Evolutionary conservation across 2,329 filamentous ascomycete species (phyloP).

Genomic region (Drechslera avenae): DNA sequence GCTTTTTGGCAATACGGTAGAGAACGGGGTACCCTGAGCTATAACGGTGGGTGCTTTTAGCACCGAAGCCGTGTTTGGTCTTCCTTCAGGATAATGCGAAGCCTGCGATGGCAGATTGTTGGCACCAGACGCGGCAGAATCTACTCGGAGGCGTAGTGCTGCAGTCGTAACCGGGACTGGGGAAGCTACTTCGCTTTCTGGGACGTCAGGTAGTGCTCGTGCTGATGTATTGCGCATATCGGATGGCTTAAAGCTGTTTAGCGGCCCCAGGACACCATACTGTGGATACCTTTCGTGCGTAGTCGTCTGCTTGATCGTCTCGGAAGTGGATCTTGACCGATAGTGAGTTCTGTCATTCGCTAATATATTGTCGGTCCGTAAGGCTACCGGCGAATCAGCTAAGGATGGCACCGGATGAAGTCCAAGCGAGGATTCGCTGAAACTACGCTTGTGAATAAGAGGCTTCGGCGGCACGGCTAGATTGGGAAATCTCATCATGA

Average conservation of each 20-base stretch:
- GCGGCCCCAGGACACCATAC: neutral
- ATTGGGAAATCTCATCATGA: slow-evolving; percentile 29
- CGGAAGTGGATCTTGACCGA: slow-evolving; percentile 2
- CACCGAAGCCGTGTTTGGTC: slow-evolving; percentile 24
- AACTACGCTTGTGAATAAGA: slow-evolving; percentile 28
- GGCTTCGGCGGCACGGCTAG: slow-evolving; percentile 23
- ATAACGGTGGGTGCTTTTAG: slow-evolving; percentile 38
- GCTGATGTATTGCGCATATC: neutral
- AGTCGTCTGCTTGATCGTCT: neutral
- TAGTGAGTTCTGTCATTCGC: neutral
- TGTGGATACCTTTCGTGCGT: neutral
- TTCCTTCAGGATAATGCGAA: slow-evolving; percentile 18
- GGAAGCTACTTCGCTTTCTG: neutral
- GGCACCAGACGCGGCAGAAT: slow-evolving; percentile 21
- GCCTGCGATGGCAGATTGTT: slow-evolving; percentile 7
- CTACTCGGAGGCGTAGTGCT: slow-evolving; percentile 16
- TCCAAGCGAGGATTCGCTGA: slow-evolving; percentile 33
- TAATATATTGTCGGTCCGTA: neutral
- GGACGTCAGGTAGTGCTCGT: neutral
- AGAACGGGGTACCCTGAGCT: slow-evolving; percentile 31
- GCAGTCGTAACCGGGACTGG: neutral
- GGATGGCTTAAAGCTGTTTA: neutral
- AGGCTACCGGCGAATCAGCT: slow-evolving; percentile 12
- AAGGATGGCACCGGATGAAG: slow-evolving; percentile 19
- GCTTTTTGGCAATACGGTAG: slow-evolving; percentile 19